Evolutionary conservation across 2,329 filamentous ascomycete genomes (phyloP).

Genomic region (Curvularia verruculosa): DNA sequence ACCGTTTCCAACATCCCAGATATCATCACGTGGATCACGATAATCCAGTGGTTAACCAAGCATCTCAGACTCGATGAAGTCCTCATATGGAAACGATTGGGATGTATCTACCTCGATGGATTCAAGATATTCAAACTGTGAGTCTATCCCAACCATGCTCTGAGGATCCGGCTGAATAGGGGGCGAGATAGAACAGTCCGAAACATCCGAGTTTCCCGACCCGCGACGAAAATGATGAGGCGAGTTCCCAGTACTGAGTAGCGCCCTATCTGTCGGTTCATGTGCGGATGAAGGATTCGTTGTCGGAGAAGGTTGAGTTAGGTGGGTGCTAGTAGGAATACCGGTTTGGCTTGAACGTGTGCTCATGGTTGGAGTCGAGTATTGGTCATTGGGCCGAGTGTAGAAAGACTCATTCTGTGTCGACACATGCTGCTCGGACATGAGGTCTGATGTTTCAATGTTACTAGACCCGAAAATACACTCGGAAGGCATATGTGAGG

Average conservation of each 20-base stretch:
- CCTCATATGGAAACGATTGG: background rate
- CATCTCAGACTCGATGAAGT: background rate
- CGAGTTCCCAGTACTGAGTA: background rate
- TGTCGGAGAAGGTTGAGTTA: background rate
- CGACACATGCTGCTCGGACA: background rate
- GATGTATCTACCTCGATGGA: background rate
- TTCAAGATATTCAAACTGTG: background rate
- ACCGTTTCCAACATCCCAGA: background rate
- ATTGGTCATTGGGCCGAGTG: background rate
- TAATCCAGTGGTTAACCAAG: background rate
- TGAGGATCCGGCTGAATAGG: background rate
- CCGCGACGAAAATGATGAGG: background rate
- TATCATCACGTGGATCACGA: background rate
- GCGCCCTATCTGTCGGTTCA: background rate
- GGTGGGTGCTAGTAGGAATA: background rate
- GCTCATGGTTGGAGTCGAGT: background rate
- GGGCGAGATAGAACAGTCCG: background rate
- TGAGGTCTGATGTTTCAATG: background rate
- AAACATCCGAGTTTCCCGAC: background rate
- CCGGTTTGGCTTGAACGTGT: background rate
- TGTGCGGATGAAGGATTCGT: background rate
- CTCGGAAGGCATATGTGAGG: background rate
- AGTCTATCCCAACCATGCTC: background rate
- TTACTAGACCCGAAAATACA: background rate
- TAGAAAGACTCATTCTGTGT: background rate